Conservation (phyloP, 768 basidiomycete genomes). For the Gloeostereum incarnatum region DNA sequence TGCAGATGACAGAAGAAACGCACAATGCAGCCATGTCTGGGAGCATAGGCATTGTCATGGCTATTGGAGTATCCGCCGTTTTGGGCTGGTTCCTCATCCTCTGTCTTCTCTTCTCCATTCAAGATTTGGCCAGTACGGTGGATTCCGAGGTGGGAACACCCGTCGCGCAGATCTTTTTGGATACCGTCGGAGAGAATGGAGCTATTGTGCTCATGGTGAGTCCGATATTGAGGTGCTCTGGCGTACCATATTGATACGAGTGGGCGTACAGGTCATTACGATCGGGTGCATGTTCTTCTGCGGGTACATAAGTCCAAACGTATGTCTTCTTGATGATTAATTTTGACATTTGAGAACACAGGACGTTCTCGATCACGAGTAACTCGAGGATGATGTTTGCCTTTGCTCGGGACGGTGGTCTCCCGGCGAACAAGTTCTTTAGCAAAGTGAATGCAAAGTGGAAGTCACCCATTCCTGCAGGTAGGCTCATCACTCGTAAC, state of each 20-base stretch:
- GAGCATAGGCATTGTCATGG: constrained; percentile 57
- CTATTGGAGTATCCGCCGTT: constrained; percentile 62
- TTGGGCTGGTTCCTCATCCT: constrained; percentile 72
- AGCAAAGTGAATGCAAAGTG: constrained; percentile 48
- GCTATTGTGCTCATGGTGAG: constrained; percentile 66
- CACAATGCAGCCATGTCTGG: constrained; percentile 60
- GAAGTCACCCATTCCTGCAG: constrained; percentile 62
- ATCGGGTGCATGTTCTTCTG: constrained; percentile 72
- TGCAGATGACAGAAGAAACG: constrained; percentile 73
- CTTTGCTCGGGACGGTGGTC: constrained; percentile 66
- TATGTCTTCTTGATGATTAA: not conserved
- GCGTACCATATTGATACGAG: not conserved
- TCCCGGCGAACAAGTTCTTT: constrained; percentile 62
- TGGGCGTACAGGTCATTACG: constrained; percentile 38
- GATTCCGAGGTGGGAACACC: constrained; percentile 51
- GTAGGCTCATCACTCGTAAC: constrained; percentile 21
- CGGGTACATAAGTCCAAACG: constrained; percentile 31
- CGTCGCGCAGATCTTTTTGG: constrained; percentile 71
- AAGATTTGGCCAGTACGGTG: constrained; percentile 52
- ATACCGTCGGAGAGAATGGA: constrained; percentile 65
- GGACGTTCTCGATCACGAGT: constrained; percentile 69
- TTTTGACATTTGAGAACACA: constrained; percentile 11
- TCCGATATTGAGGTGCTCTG: not conserved
- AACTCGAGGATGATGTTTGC: constrained; percentile 84
- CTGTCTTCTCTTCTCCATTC: constrained; percentile 69